phyloP scores from a whole-genome alignment of 192 early-diverging fungal species.

The Kappamyces sp. region DNA sequence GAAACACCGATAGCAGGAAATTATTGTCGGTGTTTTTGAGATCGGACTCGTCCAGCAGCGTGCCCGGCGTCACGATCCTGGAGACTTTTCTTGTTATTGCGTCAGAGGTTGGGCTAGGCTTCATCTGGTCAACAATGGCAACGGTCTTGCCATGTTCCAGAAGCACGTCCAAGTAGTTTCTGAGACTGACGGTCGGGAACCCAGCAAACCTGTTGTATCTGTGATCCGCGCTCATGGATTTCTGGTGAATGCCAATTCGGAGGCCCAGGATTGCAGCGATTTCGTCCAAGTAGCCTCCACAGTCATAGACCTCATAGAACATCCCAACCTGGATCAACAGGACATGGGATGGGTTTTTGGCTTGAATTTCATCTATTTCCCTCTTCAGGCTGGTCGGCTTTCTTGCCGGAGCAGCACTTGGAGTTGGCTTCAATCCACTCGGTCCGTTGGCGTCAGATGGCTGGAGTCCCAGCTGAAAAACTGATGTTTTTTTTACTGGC shows the following conservation, averaged over 20 bases:
- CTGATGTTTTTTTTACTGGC: no score
- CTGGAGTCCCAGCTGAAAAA: no score
- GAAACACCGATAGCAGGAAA: constrained; percentile 61
- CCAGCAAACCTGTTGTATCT: constrained; percentile 22
- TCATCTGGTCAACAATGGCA: constrained; percentile 39
- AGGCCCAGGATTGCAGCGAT: constrained; percentile 20
- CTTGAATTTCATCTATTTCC: constrained; percentile 25
- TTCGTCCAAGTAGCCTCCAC: constrained; percentile 23
- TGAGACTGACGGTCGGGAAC: constrained; percentile 27
- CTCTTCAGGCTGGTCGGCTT: constrained; percentile 13
- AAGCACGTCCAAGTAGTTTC: constrained; percentile 27
- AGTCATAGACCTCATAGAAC: constrained; percentile 47
- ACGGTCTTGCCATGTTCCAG: constrained; percentile 31
- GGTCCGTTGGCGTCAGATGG: no score
- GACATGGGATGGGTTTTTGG: constrained; percentile 27
- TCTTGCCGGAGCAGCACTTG: not conserved
- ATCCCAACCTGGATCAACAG: constrained; percentile 44
- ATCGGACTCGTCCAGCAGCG: constrained; percentile 64
- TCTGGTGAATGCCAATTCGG: constrained; percentile 8
- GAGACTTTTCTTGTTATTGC: constrained; percentile 60
- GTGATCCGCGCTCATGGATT: not conserved
- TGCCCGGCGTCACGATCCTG: constrained; percentile 80
- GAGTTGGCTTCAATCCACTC: no score
- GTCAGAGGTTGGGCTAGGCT: constrained; percentile 18
- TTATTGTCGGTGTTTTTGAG: constrained; percentile 49